Evolutionary conservation across 352 stramenopile genomes (phyloP), one percentile per base, ranked within the genome.

Genomic region (Phytopythium helicoides): DNA sequence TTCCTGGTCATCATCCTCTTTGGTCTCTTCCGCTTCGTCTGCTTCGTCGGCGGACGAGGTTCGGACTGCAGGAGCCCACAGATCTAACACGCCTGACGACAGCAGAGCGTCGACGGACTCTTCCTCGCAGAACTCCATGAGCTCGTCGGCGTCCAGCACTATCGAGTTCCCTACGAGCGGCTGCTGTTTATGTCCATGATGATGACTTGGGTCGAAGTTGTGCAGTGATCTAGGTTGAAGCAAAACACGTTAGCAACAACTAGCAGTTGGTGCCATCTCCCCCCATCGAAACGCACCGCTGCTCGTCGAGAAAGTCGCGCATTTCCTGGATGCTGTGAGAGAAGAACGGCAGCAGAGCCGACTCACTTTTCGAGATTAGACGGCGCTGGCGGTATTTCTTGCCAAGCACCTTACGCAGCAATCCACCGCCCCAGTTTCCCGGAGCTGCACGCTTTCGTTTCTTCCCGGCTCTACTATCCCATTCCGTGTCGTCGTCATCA

Each of bases 321-420:
- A 92, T 57, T 31, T 87, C 68, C 47, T 90, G 74, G 23, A 82
- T 75, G 14, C 54, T 68, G 41, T 92, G 75, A 1, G 66, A 72
- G 55, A 92, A 87, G 49, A 81, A 73, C 14, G 81, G 81, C 11
- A 92, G 54, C 37, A 86, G 31, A 46, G 76, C 86, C 6, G 73
- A 62, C 42, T 92, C 81, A 6, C 42, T 63, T 36, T 76, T 84
- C 2, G 81, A 79, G 22, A 92, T 73, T 46, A 59, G 79, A 22
- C 79, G 64, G 9, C 76, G 75, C 21, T 80, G 80, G 3, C 73
- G 81, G 28, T 71, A 77, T 37, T 78, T 77, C 12, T 75, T 77
- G 3, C 75, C 73, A 34, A 86, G 81, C 1, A 70, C 69, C 47
- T 86, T 80, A 5, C 61, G 64, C 23, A 92, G 58, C 25, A 92